Conservation (phyloP, 1,139 yeast genomes). For the Casaregolazyma lundiana region DNA sequence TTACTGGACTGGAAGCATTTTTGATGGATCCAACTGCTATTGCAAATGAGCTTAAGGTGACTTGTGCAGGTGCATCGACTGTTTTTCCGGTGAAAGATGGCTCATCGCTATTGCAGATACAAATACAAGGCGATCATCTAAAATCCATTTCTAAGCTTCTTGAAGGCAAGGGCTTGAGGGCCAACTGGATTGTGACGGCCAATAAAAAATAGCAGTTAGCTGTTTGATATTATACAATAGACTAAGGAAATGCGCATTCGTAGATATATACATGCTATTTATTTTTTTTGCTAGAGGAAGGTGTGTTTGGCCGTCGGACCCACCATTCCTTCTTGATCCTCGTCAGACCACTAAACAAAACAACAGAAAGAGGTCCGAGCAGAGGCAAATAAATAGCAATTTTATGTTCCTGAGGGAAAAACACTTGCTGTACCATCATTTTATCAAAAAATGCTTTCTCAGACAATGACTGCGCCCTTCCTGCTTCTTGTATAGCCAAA, state of each 20-base stretch:
- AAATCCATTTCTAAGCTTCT: conserved; percentile 54
- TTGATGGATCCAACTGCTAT: conserved; percentile 59
- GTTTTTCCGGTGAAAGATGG: conserved; percentile 46
- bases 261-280: conserved; percentile 2
- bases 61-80: conserved; percentile 87
- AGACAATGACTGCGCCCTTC: conserved; percentile 51
- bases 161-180: conserved; percentile 60
- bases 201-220: conserved; percentile 38
- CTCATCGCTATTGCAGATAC: conserved; percentile 53
- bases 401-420: conserved; percentile 92
- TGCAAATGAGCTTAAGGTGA: conserved; percentile 64
- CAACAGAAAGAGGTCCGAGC: conserved; percentile 76
- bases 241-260: not conserved
- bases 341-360: conserved; percentile 55
- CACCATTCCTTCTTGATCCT: conserved; percentile 39
- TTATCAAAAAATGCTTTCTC: conserved; percentile 86
- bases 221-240: conserved; percentile 5
- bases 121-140: conserved; percentile 90
- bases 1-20: conserved; percentile 65
- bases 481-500: conserved; percentile 50
- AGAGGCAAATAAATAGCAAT: conserved; percentile 88
- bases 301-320: not conserved
- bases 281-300: not conserved
- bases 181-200: conserved; percentile 51
- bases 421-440: conserved; percentile 91